phyloP scores from a whole-genome alignment of 2,329 filamentous ascomycete species.

The Verticillium alfalfae region DNA sequence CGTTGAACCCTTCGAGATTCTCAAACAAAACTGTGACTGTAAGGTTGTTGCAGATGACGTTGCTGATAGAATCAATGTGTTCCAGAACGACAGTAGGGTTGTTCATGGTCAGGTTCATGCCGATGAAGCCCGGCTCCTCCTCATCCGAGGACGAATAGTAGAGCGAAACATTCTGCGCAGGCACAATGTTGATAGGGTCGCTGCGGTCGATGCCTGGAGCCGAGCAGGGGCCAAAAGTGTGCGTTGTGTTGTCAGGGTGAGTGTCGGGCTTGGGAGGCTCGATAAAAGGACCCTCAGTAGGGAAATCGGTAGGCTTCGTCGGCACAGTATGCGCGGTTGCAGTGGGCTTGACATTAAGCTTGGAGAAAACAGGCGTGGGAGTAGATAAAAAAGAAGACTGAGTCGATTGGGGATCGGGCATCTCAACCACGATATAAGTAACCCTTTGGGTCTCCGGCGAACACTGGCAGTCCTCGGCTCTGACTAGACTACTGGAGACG shows the following conservation, averaged over 20 bases:
- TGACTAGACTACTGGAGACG: constrained; percentile 3
- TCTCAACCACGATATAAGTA: constrained; percentile 13
- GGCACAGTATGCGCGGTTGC: constrained; percentile 1
- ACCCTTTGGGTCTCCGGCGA: constrained; percentile 7
- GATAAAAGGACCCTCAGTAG: not conserved
- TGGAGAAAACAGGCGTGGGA: constrained; percentile 1
- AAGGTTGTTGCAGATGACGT: constrained; percentile 8
- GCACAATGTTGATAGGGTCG: constrained; percentile 13
- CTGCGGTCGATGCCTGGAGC: constrained; percentile 6
- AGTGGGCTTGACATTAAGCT: not conserved
- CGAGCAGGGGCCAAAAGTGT: constrained; percentile 10
- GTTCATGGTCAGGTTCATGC: constrained; percentile 14
- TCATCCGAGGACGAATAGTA: constrained; percentile 8
- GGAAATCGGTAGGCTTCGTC: not conserved
- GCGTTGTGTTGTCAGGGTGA: constrained; percentile 16
- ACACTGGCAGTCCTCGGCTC: constrained; percentile 9
- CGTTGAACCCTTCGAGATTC: constrained; percentile 7
- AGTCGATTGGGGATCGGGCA: constrained; percentile 8
- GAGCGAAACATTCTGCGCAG: constrained; percentile 11
- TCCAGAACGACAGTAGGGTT: constrained; percentile 16
- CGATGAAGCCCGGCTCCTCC: constrained; percentile 11
- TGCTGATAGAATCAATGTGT: constrained; percentile 10
- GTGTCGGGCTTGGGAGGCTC: constrained; percentile 15
- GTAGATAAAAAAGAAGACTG: not conserved
- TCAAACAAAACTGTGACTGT: constrained; percentile 13